Percentiles rank a stretch among this genome's conserved stretches.
Conservation (phyloP, 1,284 basidiomycete species). For the Hemileia vastatrix region DNA sequence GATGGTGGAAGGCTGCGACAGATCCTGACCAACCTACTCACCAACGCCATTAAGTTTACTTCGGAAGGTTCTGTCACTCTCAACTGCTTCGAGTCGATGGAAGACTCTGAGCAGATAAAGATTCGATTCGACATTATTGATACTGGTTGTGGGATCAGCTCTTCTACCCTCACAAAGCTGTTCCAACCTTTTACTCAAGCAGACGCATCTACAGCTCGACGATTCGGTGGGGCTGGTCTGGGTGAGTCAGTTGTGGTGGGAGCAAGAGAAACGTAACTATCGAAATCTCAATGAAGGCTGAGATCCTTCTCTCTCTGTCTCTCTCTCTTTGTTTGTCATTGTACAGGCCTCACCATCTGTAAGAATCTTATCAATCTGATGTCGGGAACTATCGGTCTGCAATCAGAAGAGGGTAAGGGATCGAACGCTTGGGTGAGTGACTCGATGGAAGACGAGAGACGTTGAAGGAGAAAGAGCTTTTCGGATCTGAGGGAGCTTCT, state of each 20-base stretch:
- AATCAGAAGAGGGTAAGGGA: constrained; percentile 38
- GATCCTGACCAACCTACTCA: constrained; percentile 39
- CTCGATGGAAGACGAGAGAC: no score
- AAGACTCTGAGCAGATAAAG: neutral
- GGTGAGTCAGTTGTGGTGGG: no score
- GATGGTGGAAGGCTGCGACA: constrained; percentile 39
- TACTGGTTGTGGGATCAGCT: constrained; percentile 2
- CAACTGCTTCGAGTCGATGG: neutral
- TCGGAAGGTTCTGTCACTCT: constrained; percentile 23
- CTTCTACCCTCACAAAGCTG: neutral
- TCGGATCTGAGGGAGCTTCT: no score
- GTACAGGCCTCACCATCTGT: constrained; percentile 40
- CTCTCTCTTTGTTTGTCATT: no score
- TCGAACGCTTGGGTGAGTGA: constrained; percentile 31
- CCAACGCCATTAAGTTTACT: constrained; percentile 43
- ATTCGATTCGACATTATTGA: constrained; percentile 3
- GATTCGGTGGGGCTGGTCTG: constrained; percentile 8
- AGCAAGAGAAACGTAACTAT: no score
- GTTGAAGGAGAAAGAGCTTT: no score
- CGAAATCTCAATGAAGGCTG: no score
- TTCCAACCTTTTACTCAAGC: constrained; percentile 17
- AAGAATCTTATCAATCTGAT: constrained; percentile 42
- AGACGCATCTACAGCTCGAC: constrained; percentile 1
- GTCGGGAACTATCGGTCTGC: constrained; percentile 37
- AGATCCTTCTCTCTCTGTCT: no score